phyloP scores from a whole-genome alignment of 2,329 filamentous ascomycete species.

The Colletotrichum incanum region DNA sequence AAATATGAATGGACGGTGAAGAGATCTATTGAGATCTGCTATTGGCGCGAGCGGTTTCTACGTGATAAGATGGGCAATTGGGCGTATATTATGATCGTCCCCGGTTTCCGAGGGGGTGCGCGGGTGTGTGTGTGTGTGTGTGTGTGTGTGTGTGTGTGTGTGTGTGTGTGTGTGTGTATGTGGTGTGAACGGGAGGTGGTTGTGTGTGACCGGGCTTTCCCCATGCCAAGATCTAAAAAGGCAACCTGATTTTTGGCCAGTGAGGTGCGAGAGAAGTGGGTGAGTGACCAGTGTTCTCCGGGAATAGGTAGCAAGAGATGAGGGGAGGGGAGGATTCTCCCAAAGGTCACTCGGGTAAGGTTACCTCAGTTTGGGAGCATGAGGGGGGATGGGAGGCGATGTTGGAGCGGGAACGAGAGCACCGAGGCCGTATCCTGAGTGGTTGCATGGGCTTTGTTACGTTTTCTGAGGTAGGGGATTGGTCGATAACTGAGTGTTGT shows the following conservation, averaged over 20 bases:
- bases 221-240: neutral
- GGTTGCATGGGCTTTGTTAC: neutral
- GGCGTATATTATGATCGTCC: neutral
- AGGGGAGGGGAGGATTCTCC: neutral
- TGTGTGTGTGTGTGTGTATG: neutral
- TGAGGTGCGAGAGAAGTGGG: conserved; percentile 12
- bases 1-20: neutral
- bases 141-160: neutral
- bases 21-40: neutral
- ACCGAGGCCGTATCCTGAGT: neutral
- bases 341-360: neutral
- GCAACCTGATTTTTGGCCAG: conserved; percentile 10
- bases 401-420: neutral
- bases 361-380: neutral
- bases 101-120: conserved; percentile 5
- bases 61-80: conserved; percentile 21
- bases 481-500: neutral
- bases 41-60: neutral
- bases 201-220: neutral
- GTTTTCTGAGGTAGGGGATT: conserved; percentile 6
- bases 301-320: neutral
- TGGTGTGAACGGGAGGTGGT: neutral
- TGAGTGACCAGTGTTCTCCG: conserved; percentile 4
- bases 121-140: neutral
- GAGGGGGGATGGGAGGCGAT: neutral